Percentiles rank a stretch among this genome's conserved stretches.
Conservation (phyloP, 345 rosid species). For the Salix koriyanagi region DNA sequence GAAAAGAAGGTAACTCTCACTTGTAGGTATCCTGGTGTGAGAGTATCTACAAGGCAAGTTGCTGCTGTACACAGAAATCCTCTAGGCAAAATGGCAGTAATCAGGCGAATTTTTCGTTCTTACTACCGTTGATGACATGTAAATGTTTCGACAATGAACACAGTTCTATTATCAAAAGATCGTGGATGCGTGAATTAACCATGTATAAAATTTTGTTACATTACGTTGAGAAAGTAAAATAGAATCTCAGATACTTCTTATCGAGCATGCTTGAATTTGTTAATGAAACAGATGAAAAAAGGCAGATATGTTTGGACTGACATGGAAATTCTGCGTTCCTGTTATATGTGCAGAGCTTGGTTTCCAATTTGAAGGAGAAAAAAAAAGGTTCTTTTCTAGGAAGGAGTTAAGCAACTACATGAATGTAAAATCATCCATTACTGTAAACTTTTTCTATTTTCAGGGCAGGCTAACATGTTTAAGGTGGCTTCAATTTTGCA, state of each 20-base stretch:
- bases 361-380: neutral
- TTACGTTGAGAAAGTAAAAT: neutral
- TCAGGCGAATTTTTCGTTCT: constrained; percentile 47
- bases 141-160: neutral
- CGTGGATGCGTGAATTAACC: neutral
- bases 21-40: constrained; percentile 47
- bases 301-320: neutral
- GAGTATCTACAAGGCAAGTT: constrained; percentile 28
- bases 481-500: constrained; percentile 18
- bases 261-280: neutral
- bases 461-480: neutral
- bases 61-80: constrained; percentile 33
- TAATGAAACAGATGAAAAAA: neutral
- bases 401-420: neutral
- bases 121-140: constrained; percentile 21
- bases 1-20: constrained; percentile 78
- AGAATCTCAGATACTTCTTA: neutral
- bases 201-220: constrained; percentile 7
- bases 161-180: neutral
- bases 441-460: neutral
- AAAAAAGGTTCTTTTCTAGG: neutral
- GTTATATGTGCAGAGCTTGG: neutral
- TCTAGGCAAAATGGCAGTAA: constrained; percentile 44
- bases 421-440: neutral
- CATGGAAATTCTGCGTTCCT: neutral